phyloP scores from a whole-genome alignment of 306 rosid species.

The Vigna trinervia region DNA sequence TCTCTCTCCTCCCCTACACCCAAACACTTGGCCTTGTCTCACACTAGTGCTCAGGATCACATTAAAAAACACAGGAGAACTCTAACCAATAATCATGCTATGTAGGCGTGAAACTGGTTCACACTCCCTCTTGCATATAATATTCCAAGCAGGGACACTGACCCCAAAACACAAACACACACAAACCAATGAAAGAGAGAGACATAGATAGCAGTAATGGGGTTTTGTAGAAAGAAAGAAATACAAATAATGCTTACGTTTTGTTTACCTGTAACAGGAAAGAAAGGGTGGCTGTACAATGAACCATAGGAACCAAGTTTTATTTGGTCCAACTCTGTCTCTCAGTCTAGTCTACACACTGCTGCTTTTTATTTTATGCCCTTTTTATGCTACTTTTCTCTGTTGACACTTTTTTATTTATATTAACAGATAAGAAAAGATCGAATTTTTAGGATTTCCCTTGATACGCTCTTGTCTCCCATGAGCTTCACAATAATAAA shows the following conservation, averaged over 20 bases:
- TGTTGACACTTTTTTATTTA: conserved; percentile 38
- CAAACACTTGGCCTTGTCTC: conserved; percentile 47
- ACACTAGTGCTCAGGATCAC: conserved; percentile 44
- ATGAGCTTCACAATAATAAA: conserved; percentile 23
- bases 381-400: conserved; percentile 39
- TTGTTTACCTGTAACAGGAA: conserved; percentile 45
- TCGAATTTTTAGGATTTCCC: conserved; percentile 76
- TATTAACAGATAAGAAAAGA: conserved; percentile 48
- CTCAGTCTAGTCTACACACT: neutral
- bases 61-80: conserved; percentile 52
- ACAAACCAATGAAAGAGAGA: conserved; percentile 45
- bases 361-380: conserved; percentile 17
- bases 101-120: conserved; percentile 71
- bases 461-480: conserved; percentile 76
- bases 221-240: conserved; percentile 29
- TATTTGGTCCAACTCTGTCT: conserved; percentile 47
- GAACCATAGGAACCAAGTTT: conserved; percentile 39
- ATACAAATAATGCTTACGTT: conserved; percentile 40
- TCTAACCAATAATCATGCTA: conserved; percentile 54
- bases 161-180: conserved; percentile 53
- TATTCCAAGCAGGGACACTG: conserved; percentile 49
- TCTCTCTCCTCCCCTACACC: conserved; percentile 34
- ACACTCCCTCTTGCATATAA: conserved; percentile 54
- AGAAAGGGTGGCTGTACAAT: conserved; percentile 52
- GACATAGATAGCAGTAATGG: conserved; percentile 14